phyloP scores from a whole-genome alignment of 306 rosid species.

The Erythrophleum fordii region DNA sequence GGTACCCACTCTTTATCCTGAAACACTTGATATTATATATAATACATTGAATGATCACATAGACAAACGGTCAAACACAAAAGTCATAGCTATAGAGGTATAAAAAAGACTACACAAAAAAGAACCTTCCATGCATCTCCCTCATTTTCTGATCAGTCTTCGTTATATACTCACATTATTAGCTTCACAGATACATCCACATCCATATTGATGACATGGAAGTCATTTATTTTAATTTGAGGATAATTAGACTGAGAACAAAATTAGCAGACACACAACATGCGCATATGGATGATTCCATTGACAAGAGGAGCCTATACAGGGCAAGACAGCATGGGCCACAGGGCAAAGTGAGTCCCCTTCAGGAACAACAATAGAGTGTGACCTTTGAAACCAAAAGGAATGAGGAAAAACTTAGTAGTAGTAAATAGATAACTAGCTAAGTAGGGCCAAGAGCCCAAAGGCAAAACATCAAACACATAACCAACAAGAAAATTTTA shows the following conservation, averaged over 20 bases:
- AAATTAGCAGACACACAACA: constrained; percentile 37
- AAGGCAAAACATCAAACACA: constrained; percentile 50
- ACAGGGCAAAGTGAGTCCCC: constrained; percentile 55
- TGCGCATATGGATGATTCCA: constrained; percentile 46
- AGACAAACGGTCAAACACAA: constrained; percentile 17
- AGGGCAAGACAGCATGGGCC: constrained; percentile 60
- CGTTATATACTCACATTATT: constrained; percentile 46
- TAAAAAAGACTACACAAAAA: constrained; percentile 36
- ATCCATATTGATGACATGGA: constrained; percentile 38
- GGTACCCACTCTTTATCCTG: constrained; percentile 6
- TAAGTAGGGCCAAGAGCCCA: constrained; percentile 45
- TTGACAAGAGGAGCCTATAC: constrained; percentile 30
- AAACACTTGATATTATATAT: constrained; percentile 8
- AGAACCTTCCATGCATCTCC: constrained; percentile 38
- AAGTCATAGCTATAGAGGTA: constrained; percentile 20
- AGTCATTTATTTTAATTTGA: constrained; percentile 16
- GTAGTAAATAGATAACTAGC: background rate
- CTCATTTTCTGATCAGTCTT: constrained; percentile 34
- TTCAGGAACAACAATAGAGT: constrained; percentile 52
- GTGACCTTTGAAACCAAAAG: constrained; percentile 42
- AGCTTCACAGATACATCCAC: constrained; percentile 38
- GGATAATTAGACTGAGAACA: constrained; percentile 32
- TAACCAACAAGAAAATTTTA: constrained; percentile 57
- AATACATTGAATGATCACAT: constrained; percentile 45
- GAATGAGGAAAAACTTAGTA: background rate